These are phyloP conservation scores for Parmelia sp. DNA, from an alignment of 495 filamentous ascomycete species.

Conservation along the genomic window DNA sequence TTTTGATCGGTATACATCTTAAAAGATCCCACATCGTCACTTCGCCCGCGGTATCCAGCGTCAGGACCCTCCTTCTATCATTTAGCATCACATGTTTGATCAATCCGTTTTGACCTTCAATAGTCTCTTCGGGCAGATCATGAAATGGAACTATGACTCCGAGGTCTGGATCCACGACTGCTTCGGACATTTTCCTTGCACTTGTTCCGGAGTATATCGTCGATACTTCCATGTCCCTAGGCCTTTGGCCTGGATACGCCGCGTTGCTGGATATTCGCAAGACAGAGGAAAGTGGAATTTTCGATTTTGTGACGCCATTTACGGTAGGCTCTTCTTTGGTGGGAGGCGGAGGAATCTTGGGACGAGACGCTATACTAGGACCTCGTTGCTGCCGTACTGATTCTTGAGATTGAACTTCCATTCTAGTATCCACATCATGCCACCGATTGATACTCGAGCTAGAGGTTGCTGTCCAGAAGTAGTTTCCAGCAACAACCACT, in stretches of 20 bases:
- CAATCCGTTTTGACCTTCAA: slow-evolving; percentile 90
- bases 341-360: slow-evolving; percentile 29
- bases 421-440: slow-evolving; percentile 75
- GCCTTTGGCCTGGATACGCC: slow-evolving; percentile 51
- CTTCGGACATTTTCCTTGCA: slow-evolving; percentile 55
- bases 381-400: slow-evolving; percentile 50
- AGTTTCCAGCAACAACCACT: slow-evolving; percentile 69
- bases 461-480: slow-evolving; percentile 90
- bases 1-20: slow-evolving; percentile 75
- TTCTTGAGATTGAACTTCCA: slow-evolving; percentile 50
- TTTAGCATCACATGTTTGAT: slow-evolving; percentile 91
- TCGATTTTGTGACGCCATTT: slow-evolving; percentile 44
- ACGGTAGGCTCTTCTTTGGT: slow-evolving; percentile 19
- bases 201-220: slow-evolving; percentile 44
- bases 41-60: slow-evolving; percentile 89
- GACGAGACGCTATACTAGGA: slow-evolving; percentile 39
- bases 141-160: slow-evolving; percentile 59
- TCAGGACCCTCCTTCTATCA: slow-evolving; percentile 81
- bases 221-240: slow-evolving; percentile 45
- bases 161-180: slow-evolving; percentile 52
- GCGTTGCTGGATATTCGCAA: slow-evolving; percentile 80
- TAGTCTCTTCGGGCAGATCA: slow-evolving; percentile 72
- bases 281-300: slow-evolving; percentile 69
- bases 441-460: slow-evolving; percentile 94
- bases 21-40: slow-evolving; percentile 95